Evolutionary conservation across 1,139 yeast genomes (phyloP).

Genomic region (Debaryomycetaceae sp.): DNA sequence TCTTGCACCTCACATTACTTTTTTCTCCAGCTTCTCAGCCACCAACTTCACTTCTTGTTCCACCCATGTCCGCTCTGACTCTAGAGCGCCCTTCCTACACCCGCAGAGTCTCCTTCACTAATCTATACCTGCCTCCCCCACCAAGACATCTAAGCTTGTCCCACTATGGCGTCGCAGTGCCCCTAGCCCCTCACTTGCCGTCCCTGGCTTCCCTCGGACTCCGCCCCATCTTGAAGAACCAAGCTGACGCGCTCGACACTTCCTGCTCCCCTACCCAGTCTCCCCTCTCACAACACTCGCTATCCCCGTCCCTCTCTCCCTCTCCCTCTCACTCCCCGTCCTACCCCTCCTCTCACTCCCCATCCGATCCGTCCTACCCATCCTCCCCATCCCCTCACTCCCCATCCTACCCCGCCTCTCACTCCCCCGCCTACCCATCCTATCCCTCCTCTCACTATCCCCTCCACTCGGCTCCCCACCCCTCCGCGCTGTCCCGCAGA

Average conservation of each 20-base stretch:
- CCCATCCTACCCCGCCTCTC: too few relatives aligned
- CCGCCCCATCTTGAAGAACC: not conserved
- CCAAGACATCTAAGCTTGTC: not conserved
- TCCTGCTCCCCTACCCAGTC: too few relatives aligned
- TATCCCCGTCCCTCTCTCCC: not conserved
- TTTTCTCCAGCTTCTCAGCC: too few relatives aligned
- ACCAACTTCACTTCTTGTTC: too few relatives aligned
- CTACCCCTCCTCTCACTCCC: not conserved
- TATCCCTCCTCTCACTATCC: too few relatives aligned
- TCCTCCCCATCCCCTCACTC: not conserved
- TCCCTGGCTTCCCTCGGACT: not conserved
- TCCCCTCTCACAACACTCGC: not conserved
- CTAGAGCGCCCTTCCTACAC: slow-evolving; percentile 9
- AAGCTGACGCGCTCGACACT: not conserved
- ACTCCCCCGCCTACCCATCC: too few relatives aligned
- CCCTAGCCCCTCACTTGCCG: not conserved
- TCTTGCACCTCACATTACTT: too few relatives aligned
- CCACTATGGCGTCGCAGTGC: not conserved
- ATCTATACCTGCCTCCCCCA: slow-evolving; percentile 12
- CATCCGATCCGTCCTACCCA: not conserved
- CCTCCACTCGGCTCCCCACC: too few relatives aligned
- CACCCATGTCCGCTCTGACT: not conserved
- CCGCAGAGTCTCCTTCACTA: slow-evolving; percentile 36
- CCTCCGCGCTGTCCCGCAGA: slow-evolving; percentile 21
- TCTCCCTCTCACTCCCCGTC: not conserved